Percentiles rank a stretch among this genome's conserved stretches.
phyloP scores from a whole-genome alignment of 371 early-diverging fungal genomes.

The Mortierella sp. region DNA sequence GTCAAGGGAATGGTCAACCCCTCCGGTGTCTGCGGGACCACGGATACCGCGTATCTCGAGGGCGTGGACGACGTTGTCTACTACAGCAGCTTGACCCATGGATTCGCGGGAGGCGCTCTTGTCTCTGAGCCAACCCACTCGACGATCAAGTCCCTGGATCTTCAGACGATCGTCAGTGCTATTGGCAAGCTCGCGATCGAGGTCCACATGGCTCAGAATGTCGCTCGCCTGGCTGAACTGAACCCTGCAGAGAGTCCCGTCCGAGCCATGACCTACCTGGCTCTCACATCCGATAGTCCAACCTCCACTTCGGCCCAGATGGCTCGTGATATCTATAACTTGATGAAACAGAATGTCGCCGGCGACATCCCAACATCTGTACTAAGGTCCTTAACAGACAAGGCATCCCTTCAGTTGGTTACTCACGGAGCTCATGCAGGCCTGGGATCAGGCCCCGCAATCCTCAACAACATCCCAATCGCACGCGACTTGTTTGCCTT shows the following conservation, averaged over 20 bases:
- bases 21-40: constrained; percentile 36
- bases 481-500: constrained; percentile 41
- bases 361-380: constrained; percentile 25
- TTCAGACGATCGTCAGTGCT: constrained; percentile 22
- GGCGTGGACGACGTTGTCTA: constrained; percentile 49
- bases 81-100: constrained; percentile 41
- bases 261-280: constrained; percentile 31
- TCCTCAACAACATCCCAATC: constrained; percentile 21
- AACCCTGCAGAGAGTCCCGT: constrained; percentile 26
- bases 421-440: constrained; percentile 25
- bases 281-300: constrained; percentile 28
- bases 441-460: not conserved
- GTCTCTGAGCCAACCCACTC: constrained; percentile 21
- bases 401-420: constrained; percentile 27
- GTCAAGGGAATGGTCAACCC: constrained; percentile 34
- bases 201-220: constrained; percentile 44
- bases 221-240: constrained; percentile 32
- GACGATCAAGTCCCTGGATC: constrained; percentile 26
- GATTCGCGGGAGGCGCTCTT: constrained; percentile 35
- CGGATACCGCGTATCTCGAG: constrained; percentile 43
- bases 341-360: constrained; percentile 12
- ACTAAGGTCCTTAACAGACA: constrained; percentile 10
- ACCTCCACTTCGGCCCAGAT: constrained; percentile 21
- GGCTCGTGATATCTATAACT: constrained; percentile 47
- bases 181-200: constrained; percentile 44